Conservation (phyloP, 352 stramenopile species). For the Phytophthora cactorum region DNA sequence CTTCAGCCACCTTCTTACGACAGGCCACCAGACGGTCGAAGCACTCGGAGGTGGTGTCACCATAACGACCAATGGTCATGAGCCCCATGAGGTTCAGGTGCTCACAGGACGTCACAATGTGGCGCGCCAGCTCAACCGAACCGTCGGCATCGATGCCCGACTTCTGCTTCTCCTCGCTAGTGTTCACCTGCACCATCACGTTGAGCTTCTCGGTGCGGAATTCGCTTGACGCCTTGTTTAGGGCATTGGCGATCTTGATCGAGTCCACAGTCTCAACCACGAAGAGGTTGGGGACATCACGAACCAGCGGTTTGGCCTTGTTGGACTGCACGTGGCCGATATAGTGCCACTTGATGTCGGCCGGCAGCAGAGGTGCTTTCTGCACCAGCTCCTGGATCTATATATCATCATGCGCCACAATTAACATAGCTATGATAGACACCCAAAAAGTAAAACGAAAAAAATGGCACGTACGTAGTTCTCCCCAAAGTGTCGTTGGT, state of each 20-base stretch:
- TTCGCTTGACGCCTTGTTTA: constrained; percentile 89
- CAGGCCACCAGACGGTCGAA: constrained; percentile 91
- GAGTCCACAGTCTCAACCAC: constrained; percentile 97
- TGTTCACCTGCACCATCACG: constrained; percentile 99
- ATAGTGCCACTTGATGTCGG: constrained; percentile 97
- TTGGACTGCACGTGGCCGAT: constrained; percentile 99
- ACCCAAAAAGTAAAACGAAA: background rate
- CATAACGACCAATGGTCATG: constrained; percentile 98
- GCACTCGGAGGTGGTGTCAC: constrained; percentile 91
- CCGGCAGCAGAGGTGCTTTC: constrained; percentile 91
- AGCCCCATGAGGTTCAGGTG: constrained; percentile 95
- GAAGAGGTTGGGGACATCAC: constrained; percentile 93
- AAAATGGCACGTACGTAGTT: constrained; percentile 93
- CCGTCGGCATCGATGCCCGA: constrained; percentile 90
- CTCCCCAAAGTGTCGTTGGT: constrained; percentile 97
- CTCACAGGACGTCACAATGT: constrained; percentile 92
- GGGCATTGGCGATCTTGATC: constrained; percentile 96
- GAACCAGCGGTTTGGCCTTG: constrained; percentile 95
- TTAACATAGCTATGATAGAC: background rate
- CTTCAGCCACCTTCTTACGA: constrained; percentile 70
- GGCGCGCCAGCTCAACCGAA: constrained; percentile 73
- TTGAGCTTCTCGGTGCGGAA: constrained; percentile 82
- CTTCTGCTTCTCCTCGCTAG: constrained; percentile 98
- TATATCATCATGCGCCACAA: constrained; percentile 19
- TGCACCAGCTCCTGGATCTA: constrained; percentile 96